Conservation (phyloP, 2,329 filamentous ascomycete genomes). For the Amphichorda felina region DNA sequence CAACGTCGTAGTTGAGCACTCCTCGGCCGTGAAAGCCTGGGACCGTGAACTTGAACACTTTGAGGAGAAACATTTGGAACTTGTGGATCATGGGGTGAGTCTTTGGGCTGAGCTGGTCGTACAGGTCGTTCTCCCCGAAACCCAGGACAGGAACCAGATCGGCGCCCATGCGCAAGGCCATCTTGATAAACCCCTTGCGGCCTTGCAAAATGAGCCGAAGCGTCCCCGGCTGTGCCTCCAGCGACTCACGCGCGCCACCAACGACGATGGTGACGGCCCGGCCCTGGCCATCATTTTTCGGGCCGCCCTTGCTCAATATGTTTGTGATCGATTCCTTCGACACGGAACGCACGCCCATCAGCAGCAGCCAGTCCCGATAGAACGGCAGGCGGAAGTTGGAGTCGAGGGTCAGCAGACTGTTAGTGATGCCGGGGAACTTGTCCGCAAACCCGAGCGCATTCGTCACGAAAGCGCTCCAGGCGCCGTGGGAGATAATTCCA, state of each 20-base stretch:
- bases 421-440: slow-evolving; percentile 90
- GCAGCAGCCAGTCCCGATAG: slow-evolving; percentile 88
- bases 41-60: slow-evolving; percentile 81
- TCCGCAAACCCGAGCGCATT: slow-evolving; percentile 79
- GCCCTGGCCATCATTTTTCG: slow-evolving; percentile 73
- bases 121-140: slow-evolving; percentile 93
- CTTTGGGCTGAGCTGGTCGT: slow-evolving; percentile 74
- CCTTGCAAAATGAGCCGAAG: slow-evolving; percentile 69
- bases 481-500: slow-evolving; percentile 95
- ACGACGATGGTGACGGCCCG: slow-evolving; percentile 95
- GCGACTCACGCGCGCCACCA: slow-evolving; percentile 82
- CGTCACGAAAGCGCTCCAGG: slow-evolving; percentile 82
- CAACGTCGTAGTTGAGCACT: slow-evolving; percentile 96
- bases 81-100: slow-evolving; percentile 70
- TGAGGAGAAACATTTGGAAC: slow-evolving; percentile 74
- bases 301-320: slow-evolving; percentile 66
- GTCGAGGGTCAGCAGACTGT: slow-evolving; percentile 87
- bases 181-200: slow-evolving; percentile 87
- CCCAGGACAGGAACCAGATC: slow-evolving; percentile 85
- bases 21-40: slow-evolving; percentile 83
- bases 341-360: slow-evolving; percentile 78
- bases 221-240: slow-evolving; percentile 72
- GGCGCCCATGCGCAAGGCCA: slow-evolving; percentile 84
- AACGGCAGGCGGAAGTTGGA: slow-evolving; percentile 89
- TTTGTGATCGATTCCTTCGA: slow-evolving; percentile 89